Evolutionary conservation across 2,329 filamentous ascomycete genomes (phyloP).

Genomic region (Aspergillus fructus): DNA sequence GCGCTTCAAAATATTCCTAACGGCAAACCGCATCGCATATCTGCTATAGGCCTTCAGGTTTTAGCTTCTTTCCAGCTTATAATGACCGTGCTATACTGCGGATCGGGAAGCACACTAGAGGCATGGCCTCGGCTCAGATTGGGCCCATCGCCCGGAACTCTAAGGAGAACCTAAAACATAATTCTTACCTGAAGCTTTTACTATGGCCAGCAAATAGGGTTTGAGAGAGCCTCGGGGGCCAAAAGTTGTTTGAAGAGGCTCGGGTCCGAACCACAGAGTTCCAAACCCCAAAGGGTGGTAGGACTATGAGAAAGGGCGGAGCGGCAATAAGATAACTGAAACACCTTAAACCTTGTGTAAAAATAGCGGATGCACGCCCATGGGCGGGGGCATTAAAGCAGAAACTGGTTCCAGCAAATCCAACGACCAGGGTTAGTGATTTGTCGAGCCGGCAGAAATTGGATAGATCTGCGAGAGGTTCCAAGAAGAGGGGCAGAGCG

Average conservation of each 20-base stretch:
- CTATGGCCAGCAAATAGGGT: background rate
- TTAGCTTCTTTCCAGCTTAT: background rate
- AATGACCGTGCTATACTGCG: slow-evolving; percentile 1
- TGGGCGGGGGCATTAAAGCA: background rate
- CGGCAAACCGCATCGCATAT: slow-evolving; percentile 19
- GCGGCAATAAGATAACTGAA: slow-evolving; percentile 1
- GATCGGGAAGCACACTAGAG: background rate
- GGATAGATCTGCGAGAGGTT: background rate
- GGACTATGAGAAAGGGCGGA: background rate
- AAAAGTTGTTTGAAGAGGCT: background rate
- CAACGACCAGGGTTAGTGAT: background rate
- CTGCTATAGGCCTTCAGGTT: background rate
- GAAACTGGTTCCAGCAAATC: background rate
- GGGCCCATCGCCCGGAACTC: background rate
- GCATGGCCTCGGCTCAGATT: background rate
- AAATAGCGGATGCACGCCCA: background rate
- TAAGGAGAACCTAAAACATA: background rate
- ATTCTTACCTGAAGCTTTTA: background rate
- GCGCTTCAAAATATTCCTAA: slow-evolving; percentile 9
- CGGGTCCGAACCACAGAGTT: background rate
- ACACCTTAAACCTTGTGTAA: slow-evolving; percentile 7
- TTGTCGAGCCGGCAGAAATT: background rate
- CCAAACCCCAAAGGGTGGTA: background rate
- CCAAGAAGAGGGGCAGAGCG: background rate
- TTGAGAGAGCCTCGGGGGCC: background rate